phyloP scores from a whole-genome alignment of 208 protist genomes.

The Balamuthia mandrillaris region DNA sequence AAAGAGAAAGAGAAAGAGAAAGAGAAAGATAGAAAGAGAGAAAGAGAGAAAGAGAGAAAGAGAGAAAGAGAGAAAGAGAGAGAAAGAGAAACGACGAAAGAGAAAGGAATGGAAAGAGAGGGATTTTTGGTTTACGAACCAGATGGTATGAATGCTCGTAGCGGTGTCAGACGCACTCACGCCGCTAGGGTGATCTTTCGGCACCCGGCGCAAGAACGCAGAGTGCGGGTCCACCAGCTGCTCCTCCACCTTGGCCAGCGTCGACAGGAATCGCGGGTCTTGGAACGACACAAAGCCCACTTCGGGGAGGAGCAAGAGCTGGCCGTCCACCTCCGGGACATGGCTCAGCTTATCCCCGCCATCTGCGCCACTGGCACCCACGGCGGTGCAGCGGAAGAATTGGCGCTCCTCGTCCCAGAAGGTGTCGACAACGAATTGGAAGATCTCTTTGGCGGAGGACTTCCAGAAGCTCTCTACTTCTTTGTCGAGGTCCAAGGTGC shows the following conservation, averaged over 20 bases:
- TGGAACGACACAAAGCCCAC: conserved; percentile 46
- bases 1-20: background rate
- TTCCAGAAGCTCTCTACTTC: conserved; percentile 57
- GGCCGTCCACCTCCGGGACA: background rate
- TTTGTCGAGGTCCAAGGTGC: conserved; percentile 32
- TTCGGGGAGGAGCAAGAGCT: conserved; percentile 53
- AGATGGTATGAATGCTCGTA: too few species aligned
- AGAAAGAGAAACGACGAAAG: too few species aligned
- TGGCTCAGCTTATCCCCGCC: conserved; percentile 19
- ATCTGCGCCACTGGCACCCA: conserved; percentile 24
- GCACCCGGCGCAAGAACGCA: too few species aligned
- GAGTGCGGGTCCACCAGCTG: too few species aligned
- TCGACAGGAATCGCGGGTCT: conserved; percentile 53
- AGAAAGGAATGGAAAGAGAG: too few species aligned
- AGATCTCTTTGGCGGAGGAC: conserved; percentile 50
- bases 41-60: too few species aligned
- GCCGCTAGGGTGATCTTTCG: too few species aligned
- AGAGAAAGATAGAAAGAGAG: too few species aligned
- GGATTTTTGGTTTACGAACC: too few species aligned
- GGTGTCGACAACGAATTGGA: conserved; percentile 42
- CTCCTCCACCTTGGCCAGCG: conserved; percentile 45
- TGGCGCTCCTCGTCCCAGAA: conserved; percentile 51
- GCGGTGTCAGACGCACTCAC: too few species aligned
- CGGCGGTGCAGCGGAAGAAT: conserved; percentile 23
- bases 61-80: too few species aligned